Percentiles rank a stretch among this genome's conserved stretches.
phyloP scores from a whole-genome alignment of 805 yeast species.

The Debaryomyces castellii region DNA sequence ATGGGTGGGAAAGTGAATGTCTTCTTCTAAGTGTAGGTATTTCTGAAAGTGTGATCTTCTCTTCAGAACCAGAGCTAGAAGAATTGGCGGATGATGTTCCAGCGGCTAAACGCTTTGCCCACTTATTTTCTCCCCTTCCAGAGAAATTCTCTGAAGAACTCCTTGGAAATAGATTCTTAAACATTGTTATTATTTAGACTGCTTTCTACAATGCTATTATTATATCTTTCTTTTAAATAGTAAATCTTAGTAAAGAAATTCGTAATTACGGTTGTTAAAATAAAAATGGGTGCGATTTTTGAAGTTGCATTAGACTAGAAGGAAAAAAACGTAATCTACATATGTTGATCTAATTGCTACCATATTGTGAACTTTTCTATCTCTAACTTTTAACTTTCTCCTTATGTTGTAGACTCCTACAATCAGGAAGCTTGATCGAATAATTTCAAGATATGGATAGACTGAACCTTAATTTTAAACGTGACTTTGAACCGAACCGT shows the following conservation, averaged over 20 bases:
- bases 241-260: not conserved
- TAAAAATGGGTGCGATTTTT: not conserved
- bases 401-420: too few species aligned
- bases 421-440: too few species aligned
- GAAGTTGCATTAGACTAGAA: too few species aligned
- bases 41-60: conserved; percentile 3
- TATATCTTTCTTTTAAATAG: too few species aligned
- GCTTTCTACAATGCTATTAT: not conserved
- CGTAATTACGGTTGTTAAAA: not conserved
- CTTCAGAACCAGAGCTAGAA: conserved; percentile 1
- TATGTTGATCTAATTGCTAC: too few species aligned
- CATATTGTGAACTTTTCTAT: too few species aligned
- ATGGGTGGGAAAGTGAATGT: conserved; percentile 12
- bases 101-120: conserved; percentile 1
- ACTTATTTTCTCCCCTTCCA: not conserved
- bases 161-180: conserved; percentile 1
- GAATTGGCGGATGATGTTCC: not conserved
- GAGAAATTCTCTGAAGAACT: not conserved
- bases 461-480: too few species aligned
- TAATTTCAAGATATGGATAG: too few species aligned
- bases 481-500: too few species aligned
- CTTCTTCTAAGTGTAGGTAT: conserved; percentile 10
- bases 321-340: too few species aligned
- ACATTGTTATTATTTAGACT: not conserved
- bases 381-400: too few species aligned